Percentiles rank a stretch among this genome's conserved stretches.
These are phyloP conservation scores for Myxozyma mucilagina DNA, from an alignment of 805 yeast species.

Conservation along the genomic window DNA sequence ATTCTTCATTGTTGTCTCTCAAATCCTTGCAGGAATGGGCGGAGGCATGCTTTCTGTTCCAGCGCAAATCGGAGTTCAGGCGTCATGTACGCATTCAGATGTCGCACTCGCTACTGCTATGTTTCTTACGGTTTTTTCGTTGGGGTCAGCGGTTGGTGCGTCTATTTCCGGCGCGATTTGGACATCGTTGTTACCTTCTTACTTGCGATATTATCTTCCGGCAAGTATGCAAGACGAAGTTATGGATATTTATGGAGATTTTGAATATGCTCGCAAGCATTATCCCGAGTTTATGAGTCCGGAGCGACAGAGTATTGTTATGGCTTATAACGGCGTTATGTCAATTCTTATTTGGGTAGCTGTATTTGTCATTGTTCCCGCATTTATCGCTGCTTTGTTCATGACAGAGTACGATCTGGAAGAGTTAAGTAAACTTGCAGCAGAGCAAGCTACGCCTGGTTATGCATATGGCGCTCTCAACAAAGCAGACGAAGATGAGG, in stretches of 20 bases:
- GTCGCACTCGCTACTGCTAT: conserved; percentile 58
- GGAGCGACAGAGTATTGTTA: conserved; percentile 16
- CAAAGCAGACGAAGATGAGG: conserved; percentile 12
- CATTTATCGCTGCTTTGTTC: conserved; percentile 14
- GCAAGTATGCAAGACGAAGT: conserved; percentile 37
- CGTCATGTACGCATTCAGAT: conserved; percentile 49
- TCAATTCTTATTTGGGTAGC: conserved; percentile 28
- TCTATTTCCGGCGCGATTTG: conserved; percentile 64
- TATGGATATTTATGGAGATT: conserved; percentile 24
- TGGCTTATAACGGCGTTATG: conserved; percentile 29
- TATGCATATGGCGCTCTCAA: background rate
- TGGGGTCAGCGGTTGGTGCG: conserved; percentile 61
- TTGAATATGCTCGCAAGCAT: conserved; percentile 22
- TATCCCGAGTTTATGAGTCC: conserved; percentile 25
- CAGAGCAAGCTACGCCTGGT: conserved; percentile 1
- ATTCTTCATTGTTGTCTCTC: conserved; percentile 58
- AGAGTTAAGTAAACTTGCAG: conserved; percentile 14
- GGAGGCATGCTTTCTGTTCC: conserved; percentile 63
- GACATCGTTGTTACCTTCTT: conserved; percentile 53
- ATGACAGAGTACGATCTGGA: conserved; percentile 27
- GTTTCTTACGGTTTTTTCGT: conserved; percentile 54
- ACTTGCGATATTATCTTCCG: conserved; percentile 42
- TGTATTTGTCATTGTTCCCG: conserved; percentile 11
- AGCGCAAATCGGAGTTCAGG: conserved; percentile 55
- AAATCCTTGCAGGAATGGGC: conserved; percentile 58